phyloP scores from a whole-genome alignment of 2,329 filamentous ascomycete genomes.

The Hypoxylon sp. region DNA sequence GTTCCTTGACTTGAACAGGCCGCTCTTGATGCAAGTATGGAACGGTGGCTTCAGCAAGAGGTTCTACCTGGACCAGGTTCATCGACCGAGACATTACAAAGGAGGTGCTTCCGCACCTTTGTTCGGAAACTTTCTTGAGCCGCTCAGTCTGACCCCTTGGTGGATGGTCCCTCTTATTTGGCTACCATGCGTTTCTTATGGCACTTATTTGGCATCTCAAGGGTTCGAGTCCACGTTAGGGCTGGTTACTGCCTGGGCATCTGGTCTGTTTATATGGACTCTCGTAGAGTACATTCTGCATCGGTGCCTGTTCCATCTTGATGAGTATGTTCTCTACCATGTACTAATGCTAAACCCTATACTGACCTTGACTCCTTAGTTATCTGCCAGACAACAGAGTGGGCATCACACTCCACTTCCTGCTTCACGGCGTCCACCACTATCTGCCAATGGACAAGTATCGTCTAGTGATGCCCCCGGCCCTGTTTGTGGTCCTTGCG shows the following conservation, averaged over 20 bases:
- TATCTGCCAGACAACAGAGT: conserved; percentile 92
- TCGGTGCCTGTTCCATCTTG: conserved; percentile 92
- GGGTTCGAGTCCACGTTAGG: conserved; percentile 67
- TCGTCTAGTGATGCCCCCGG: conserved; percentile 95
- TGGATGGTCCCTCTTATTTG: conserved; percentile 88
- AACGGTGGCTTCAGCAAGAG: conserved; percentile 88
- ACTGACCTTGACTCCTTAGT: conserved; percentile 62
- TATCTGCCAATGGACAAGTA: conserved; percentile 99
- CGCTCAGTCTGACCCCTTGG: conserved; percentile 95
- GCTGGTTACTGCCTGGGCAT: conserved; percentile 72
- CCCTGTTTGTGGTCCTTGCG: conserved; percentile 85
- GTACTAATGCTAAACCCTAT: neutral
- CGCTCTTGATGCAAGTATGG: conserved; percentile 90
- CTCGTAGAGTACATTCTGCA: conserved; percentile 91
- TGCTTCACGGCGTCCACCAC: conserved; percentile 97
- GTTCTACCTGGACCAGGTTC: conserved; percentile 98
- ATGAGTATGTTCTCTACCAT: conserved; percentile 73
- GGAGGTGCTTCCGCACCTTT: conserved; percentile 92
- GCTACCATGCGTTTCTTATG: conserved; percentile 84
- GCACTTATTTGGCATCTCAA: conserved; percentile 72
- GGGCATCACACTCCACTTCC: conserved; percentile 88
- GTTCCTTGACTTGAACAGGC: conserved; percentile 89
- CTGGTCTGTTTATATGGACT: conserved; percentile 86
- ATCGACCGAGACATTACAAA: conserved; percentile 94
- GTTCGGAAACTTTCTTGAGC: conserved; percentile 98